These are phyloP conservation scores for Pleurotus pulmonarius DNA, from an alignment of 768 basidiomycete genomes.

Conservation along the genomic window DNA sequence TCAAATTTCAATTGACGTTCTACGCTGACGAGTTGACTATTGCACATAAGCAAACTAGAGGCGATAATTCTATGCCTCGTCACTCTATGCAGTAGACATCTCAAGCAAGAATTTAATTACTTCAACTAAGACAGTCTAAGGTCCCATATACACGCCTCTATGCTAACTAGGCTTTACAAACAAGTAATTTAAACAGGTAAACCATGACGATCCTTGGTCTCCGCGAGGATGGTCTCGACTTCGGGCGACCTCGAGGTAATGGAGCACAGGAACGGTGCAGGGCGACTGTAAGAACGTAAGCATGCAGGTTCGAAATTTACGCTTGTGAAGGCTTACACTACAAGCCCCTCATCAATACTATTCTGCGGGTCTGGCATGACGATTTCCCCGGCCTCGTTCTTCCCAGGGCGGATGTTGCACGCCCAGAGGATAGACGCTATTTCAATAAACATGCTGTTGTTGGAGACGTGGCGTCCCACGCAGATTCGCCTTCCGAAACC, in stretches of 20 bases:
- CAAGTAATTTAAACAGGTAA: neutral
- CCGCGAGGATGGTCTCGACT: neutral
- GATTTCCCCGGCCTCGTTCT: slow-evolving; percentile 8
- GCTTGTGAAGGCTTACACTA: slow-evolving; percentile 10
- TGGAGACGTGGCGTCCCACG: slow-evolving; percentile 28
- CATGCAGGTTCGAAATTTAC: neutral
- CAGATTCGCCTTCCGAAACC: slow-evolving; percentile 31
- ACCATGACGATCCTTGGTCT: slow-evolving; percentile 5
- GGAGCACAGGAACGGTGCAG: slow-evolving; percentile 3
- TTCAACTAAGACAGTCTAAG: too few species aligned
- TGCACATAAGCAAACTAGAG: too few species aligned
- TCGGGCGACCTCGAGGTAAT: slow-evolving; percentile 1
- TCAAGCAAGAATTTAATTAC: too few species aligned
- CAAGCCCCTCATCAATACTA: slow-evolving; percentile 11
- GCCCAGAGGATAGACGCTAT: slow-evolving; percentile 28
- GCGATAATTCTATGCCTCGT: too few species aligned
- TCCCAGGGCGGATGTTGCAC: slow-evolving; percentile 9
- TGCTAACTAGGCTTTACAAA: too few species aligned
- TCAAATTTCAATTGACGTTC: too few species aligned
- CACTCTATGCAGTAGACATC: too few species aligned
- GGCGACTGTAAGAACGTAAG: neutral
- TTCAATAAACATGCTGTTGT: slow-evolving; percentile 28
- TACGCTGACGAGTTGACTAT: too few species aligned
- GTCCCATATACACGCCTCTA: too few species aligned
- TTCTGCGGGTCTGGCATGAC: slow-evolving; percentile 11